Evolutionary conservation across 495 filamentous ascomycete genomes (phyloP), one percentile per base, ranked within the genome.

Genomic region (Lepraria neglecta): DNA sequence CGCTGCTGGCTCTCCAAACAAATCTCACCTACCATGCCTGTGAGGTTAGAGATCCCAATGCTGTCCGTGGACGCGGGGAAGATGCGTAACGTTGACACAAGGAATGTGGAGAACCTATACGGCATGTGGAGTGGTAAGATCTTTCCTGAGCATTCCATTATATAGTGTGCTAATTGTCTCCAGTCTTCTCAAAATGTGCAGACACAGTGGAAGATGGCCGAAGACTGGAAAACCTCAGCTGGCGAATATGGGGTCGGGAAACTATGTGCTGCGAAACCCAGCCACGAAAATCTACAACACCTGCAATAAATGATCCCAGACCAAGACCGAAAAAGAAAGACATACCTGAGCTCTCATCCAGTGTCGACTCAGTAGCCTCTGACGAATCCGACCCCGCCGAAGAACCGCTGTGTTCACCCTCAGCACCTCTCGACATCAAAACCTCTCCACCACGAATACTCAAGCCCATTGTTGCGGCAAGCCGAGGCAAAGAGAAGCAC

Each of bases 61-160:
- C 78, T 94, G 68, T 88, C 88, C 60, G 88, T 94, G 73, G 86
- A 94, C 72, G 86, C 88, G 47, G 88, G 83, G 70, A 86, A 90
- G 66, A 91, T 97, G 68, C 88, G 92, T 76, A 91, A 94, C 73
- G 88, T 98, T 67, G 91, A 97, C 74, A 95, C 94, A 1, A 79
- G 86, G 58, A 95, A 96, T 70, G 85, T 88, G 15, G 89, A 95
- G 75, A 95, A 92, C 69, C 84, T 98, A 43, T 95, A 94, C 74
- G 90, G 90, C 77, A 95, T 98, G 86, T 96, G 92, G 91, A 91
- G 91, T 74, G 91, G 92, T 96, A 77, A 82, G 90, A 38, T 2
- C 12, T 80, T 57, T 56, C 28, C 19, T 17, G 35, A 44, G 57
- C 60, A 6, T 46, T 43, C 43, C 28, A 12, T 43, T 59, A 28